phyloP scores from a whole-genome alignment of 1,284 basidiomycete genomes.

The Vanrija humicola region DNA sequence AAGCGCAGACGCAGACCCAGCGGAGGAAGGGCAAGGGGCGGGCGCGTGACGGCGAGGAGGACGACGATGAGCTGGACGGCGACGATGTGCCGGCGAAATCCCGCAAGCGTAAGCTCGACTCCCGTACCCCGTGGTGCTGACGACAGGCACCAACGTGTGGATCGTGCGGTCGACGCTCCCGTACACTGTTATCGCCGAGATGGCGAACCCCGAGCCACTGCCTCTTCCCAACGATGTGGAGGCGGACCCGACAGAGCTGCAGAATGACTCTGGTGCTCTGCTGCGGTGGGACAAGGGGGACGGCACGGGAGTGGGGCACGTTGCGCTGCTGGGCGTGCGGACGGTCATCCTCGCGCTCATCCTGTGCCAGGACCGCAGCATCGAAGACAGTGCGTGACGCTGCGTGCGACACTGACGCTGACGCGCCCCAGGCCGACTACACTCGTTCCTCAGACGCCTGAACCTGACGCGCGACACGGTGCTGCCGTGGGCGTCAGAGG shows the following conservation, averaged over 20 bases:
- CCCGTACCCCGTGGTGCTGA: neutral
- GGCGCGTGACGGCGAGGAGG: conserved; percentile 14
- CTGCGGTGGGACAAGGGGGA: conserved; percentile 44
- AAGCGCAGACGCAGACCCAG: conserved; percentile 11
- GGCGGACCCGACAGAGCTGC: conserved; percentile 10
- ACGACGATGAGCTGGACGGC: conserved; percentile 15
- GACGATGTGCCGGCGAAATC: neutral
- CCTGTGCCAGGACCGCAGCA: conserved; percentile 31
- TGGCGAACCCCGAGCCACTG: conserved; percentile 30
- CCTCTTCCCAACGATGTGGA: conserved; percentile 3
- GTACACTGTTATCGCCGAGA: conserved; percentile 19
- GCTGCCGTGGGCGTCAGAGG: conserved; percentile 32
- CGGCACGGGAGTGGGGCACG: conserved; percentile 28
- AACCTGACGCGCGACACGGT: conserved; percentile 38
- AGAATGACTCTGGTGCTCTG: conserved; percentile 41
- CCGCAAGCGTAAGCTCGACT: neutral
- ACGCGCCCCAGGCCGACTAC: conserved; percentile 22
- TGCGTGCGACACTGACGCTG: neutral
- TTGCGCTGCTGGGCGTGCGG: conserved; percentile 41
- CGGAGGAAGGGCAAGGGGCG: conserved; percentile 23
- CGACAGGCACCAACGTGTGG: conserved; percentile 19
- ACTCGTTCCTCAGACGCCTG: conserved; percentile 33
- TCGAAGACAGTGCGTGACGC: conserved; percentile 34
- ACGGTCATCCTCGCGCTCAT: conserved; percentile 45
- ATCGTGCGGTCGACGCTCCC: conserved; percentile 42